Conservation (phyloP, 2,329 filamentous ascomycete genomes). For the Ilyonectria mors-panacis region DNA sequence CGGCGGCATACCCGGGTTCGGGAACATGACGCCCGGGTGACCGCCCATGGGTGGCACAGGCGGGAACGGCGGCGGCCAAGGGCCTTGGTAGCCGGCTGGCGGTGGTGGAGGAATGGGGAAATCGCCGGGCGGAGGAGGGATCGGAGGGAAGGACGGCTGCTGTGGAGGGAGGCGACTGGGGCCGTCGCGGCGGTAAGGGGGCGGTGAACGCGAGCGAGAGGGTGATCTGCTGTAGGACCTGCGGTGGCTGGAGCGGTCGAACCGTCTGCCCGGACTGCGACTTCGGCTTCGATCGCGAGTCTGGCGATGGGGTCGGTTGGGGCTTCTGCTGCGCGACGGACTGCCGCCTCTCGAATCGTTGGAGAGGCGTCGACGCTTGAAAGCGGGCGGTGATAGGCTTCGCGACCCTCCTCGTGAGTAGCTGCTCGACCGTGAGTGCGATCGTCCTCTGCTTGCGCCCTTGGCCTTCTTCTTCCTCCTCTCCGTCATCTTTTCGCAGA, state of each 20-base stretch:
- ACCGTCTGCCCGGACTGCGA: conserved; percentile 37
- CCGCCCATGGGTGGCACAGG: conserved; percentile 49
- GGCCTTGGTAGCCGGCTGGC: conserved; percentile 57
- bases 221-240: conserved; percentile 47
- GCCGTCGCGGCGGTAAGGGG: conserved; percentile 36
- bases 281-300: conserved; percentile 36
- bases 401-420: conserved; percentile 49
- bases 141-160: conserved; percentile 39
- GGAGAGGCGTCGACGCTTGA: conserved; percentile 50
- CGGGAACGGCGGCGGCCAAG: conserved; percentile 59
- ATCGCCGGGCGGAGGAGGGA: conserved; percentile 43
- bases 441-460: conserved; percentile 51
- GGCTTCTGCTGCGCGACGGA: conserved; percentile 45
- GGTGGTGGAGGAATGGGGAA: conserved; percentile 55
- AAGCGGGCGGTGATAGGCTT: conserved; percentile 50
- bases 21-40: conserved; percentile 47
- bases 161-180: conserved; percentile 44
- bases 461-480: conserved; percentile 55
- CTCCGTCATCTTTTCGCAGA: conserved; percentile 86
- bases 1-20: conserved; percentile 45
- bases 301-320: conserved; percentile 49
- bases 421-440: conserved; percentile 51
- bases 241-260: conserved; percentile 38
- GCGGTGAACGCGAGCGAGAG: conserved; percentile 45
- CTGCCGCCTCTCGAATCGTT: conserved; percentile 43